These are phyloP conservation scores for Aspergillus sp. DNA, from an alignment of 2,329 filamentous ascomycete species.

Conservation along the genomic window DNA sequence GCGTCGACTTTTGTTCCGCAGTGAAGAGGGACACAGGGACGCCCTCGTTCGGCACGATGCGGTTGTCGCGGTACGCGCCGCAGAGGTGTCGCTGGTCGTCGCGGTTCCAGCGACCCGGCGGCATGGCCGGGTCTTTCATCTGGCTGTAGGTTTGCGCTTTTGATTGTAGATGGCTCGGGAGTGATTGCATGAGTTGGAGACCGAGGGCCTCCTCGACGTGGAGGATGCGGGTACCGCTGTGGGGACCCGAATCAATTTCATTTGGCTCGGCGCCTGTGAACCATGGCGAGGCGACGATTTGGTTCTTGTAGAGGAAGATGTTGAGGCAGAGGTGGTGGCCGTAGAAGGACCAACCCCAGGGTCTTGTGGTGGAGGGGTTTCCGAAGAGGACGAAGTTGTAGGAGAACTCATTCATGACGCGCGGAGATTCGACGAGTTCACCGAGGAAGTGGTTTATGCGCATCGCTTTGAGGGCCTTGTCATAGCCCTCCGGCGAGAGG, in stretches of 20 bases:
- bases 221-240: conserved; percentile 65
- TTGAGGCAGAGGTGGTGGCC: conserved; percentile 77
- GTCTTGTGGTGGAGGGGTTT: conserved; percentile 53
- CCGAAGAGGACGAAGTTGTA: conserved; percentile 77
- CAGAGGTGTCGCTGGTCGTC: conserved; percentile 78
- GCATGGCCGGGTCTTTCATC: conserved; percentile 67
- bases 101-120: conserved; percentile 66
- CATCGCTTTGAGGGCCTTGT: conserved; percentile 69
- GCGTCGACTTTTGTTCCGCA: conserved; percentile 50
- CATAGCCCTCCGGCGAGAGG: conserved; percentile 69
- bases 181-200: conserved; percentile 67
- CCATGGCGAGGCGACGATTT: conserved; percentile 70
- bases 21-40: conserved; percentile 51
- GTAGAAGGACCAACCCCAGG: conserved; percentile 75
- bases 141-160: conserved; percentile 58
- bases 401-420: conserved; percentile 70
- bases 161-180: conserved; percentile 48
- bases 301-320: conserved; percentile 63
- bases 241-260: conserved; percentile 64
- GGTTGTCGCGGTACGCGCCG: conserved; percentile 76
- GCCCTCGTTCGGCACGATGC: conserved; percentile 73
- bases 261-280: conserved; percentile 83
- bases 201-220: conserved; percentile 64
- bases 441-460: conserved; percentile 74
- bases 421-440: conserved; percentile 60